Base-by-base conservation (phyloP, 768 basidiomycete species). In the Kwoniella sp. region DNA sequence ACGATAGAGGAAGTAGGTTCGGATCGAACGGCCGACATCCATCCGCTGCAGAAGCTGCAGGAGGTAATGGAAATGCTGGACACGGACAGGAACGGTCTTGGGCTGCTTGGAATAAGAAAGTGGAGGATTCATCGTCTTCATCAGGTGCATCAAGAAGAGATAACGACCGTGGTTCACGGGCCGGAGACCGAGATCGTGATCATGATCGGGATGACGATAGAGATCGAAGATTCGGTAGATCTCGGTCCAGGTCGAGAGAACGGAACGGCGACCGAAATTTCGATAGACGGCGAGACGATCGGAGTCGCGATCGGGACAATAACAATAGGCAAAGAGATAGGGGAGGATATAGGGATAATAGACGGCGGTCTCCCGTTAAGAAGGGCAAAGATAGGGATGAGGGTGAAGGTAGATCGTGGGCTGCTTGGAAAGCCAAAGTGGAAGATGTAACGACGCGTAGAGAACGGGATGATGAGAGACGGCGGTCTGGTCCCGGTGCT, bases 371-470 rank as follows among this genome's bases (percentile, higher is more conserved):
- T 29, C 9, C 26, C 51, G 2, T 9, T 21, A 51, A 48, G 50
- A 60, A 52, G 53, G 40, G 56, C 27, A 57, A 61, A 44, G 24
- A 60, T 15, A 58, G 30, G 46, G 51, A 57, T 49, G 51, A 22
- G 27, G 60, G 51, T 25, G 58, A 33, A n/a, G 58, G 48, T 25
- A 10, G 64, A 21, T 52, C 54, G 21, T 63, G 67, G 61, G 51
- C 68, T 29, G 67, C 60, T 52, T 64, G 64, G 70, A 68, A 66
- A 37, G 53, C 37, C 24, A 63, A 59, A 24, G 49, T 64, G 48
- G 58, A 55, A 22, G 33, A 53, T 9, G 26, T 17, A 12, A 56
- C 46, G 25, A 44, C n/a, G 19, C 52, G 60, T 10, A 26, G 8
- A 10, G 36, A 36, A 2, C 15, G 50, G 24, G 60, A 53, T 1